A percentile compares a stretch with the other conserved stretches of the same genome.
Evolutionary conservation across 2,329 filamentous ascomycete genomes (phyloP).

Genomic region (Trichoderma oligosporum): DNA sequence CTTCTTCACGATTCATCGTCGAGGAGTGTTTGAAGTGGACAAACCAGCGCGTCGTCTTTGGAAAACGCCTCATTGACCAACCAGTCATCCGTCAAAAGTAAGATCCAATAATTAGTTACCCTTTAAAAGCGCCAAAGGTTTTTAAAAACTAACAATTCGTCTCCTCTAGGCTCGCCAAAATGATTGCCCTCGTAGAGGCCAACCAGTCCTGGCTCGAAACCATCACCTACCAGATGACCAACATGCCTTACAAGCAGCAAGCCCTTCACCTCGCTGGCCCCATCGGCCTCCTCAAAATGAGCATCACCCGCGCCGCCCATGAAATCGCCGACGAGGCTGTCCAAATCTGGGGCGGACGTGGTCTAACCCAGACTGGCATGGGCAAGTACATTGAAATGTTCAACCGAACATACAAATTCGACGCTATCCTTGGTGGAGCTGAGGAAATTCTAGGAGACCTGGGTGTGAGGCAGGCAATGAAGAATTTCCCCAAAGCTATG

Average conservation of each 20-base stretch:
- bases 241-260: constrained; percentile 77
- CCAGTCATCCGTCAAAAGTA: constrained; percentile 79
- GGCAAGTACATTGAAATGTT: constrained; percentile 80
- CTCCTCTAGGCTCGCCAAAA: constrained; percentile 64
- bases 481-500: constrained; percentile 79
- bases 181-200: constrained; percentile 79
- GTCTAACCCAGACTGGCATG: constrained; percentile 78
- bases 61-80: constrained; percentile 77
- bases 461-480: constrained; percentile 79
- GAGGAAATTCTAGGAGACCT: constrained; percentile 80
- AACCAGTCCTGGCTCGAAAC: constrained; percentile 82
- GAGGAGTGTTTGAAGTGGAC: constrained; percentile 87
- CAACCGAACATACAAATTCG: constrained; percentile 78
- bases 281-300: constrained; percentile 79
- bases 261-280: constrained; percentile 72
- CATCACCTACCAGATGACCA: constrained; percentile 82
- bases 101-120: no score
- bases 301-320: constrained; percentile 70
- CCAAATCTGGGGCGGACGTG: constrained; percentile 82
- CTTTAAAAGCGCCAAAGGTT: no score
- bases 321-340: constrained; percentile 80
- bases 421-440: constrained; percentile 72
- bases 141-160: background rate
- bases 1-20: constrained; percentile 63
- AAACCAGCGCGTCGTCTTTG: constrained; percentile 81